phyloP scores from a whole-genome alignment of 139 green algal species.

The Chlamydomonas sp. region DNA sequence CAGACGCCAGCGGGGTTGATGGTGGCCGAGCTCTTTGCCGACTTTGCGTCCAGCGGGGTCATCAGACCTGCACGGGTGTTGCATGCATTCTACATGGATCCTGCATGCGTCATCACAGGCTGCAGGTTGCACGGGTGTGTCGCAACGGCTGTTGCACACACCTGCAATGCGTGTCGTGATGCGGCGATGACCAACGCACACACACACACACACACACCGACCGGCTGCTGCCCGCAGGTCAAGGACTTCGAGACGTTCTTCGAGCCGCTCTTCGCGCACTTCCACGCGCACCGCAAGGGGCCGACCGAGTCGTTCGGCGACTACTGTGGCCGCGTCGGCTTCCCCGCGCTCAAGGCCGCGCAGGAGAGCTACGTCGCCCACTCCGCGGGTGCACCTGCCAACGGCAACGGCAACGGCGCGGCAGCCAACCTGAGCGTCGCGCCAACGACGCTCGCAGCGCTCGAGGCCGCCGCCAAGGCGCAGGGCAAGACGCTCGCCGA shows the following conservation, averaged over 20 bases:
- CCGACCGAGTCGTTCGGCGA: slow-evolving; percentile 80
- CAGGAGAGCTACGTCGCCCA: slow-evolving; percentile 3
- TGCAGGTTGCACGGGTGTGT: too few relatives aligned
- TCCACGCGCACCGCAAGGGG: slow-evolving; percentile 22
- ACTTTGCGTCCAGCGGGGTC: too few relatives aligned
- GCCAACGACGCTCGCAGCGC: slow-evolving; percentile 1
- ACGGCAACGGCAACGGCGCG: slow-evolving; percentile 5
- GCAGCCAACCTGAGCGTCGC: not conserved
- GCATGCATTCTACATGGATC: too few relatives aligned
- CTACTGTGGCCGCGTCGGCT: slow-evolving; percentile 68
- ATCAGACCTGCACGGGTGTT: too few relatives aligned
- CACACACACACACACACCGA: too few relatives aligned
- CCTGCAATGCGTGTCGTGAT: not conserved
- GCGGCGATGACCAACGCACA: too few relatives aligned
- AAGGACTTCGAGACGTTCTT: slow-evolving; percentile 85
- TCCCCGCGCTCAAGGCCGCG: slow-evolving; percentile 33
- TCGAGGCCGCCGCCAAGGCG: slow-evolving; percentile 42
- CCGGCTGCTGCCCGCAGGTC: too few relatives aligned
- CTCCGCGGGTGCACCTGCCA: not conserved
- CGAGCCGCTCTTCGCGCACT: slow-evolving; percentile 85
- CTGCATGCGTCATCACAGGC: too few relatives aligned
- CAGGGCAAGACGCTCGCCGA: slow-evolving; percentile 57
- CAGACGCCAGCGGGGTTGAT: too few relatives aligned
- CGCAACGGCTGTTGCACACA: not conserved
- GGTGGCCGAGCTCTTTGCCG: slow-evolving; percentile 71